A percentile compares a stretch with the other conserved stretches of the same genome.
These are phyloP conservation scores for Phytophthora fragariae DNA, from an alignment of 352 stramenopile species.

Conservation along the genomic window DNA sequence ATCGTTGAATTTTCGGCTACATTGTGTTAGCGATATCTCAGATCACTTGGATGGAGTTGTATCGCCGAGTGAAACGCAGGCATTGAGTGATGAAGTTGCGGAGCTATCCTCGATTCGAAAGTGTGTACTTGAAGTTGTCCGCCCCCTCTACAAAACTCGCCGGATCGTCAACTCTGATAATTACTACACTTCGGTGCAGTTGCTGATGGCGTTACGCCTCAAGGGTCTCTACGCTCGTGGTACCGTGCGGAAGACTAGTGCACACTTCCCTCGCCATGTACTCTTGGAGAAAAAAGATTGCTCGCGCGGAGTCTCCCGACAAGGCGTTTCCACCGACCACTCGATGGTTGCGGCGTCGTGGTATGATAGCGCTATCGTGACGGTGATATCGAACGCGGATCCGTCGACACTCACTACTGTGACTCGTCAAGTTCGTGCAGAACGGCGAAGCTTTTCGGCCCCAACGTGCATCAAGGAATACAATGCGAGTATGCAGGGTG, in stretches of 20 bases:
- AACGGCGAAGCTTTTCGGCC: neutral
- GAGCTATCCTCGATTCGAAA: constrained; percentile 14
- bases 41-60: constrained; percentile 23
- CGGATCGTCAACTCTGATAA: constrained; percentile 44
- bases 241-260: constrained; percentile 27
- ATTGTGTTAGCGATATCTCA: constrained; percentile 31
- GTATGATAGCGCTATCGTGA: constrained; percentile 37
- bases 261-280: constrained; percentile 33
- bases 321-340: constrained; percentile 22
- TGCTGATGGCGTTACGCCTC: constrained; percentile 29
- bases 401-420: constrained; percentile 31
- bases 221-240: constrained; percentile 35
- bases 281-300: constrained; percentile 26
- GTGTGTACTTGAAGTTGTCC: constrained; percentile 37
- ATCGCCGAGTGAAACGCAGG: neutral
- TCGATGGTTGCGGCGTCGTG: constrained; percentile 33
- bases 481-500: constrained; percentile 44
- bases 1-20: constrained; percentile 34
- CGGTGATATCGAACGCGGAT: constrained; percentile 36
- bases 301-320: constrained; percentile 5
- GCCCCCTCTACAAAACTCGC: constrained; percentile 22
- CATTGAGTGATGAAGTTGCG: constrained; percentile 13
- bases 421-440: constrained; percentile 31
- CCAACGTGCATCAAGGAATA: constrained; percentile 27
- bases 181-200: constrained; percentile 46